A percentile compares a stretch with the other conserved stretches of the same genome.
Evolutionary conservation across 768 basidiomycete genomes (phyloP).

Genomic region (Leccinum uliginosum): DNA sequence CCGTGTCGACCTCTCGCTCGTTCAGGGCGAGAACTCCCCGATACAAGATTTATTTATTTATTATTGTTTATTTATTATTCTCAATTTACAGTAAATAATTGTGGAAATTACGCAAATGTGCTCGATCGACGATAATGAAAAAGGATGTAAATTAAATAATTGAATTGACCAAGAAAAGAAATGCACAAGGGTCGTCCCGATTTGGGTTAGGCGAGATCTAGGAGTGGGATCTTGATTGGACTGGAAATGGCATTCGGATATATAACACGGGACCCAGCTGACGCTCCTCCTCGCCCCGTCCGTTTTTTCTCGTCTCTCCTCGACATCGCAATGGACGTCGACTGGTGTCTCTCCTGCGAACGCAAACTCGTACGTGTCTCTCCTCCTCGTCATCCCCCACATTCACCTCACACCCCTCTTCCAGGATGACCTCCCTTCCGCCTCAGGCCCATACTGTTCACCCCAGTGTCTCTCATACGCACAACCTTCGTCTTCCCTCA

Average conservation of each 20-base stretch:
- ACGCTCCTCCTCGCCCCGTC: conserved; percentile 15
- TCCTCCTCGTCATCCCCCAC: background rate
- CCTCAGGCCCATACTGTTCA: conserved; percentile 51
- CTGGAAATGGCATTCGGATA: conserved; percentile 24
- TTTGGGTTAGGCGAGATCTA: conserved; percentile 19
- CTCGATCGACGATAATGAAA: conserved; percentile 35
- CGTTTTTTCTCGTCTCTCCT: conserved; percentile 11
- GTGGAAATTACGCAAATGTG: conserved; percentile 18
- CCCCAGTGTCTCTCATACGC: conserved; percentile 36
- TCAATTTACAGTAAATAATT: conserved; percentile 5
- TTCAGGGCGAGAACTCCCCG: background rate
- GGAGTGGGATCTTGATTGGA: conserved; percentile 14
- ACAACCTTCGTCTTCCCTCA: conserved; percentile 32
- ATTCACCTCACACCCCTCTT: background rate
- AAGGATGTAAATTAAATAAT: conserved; percentile 31
- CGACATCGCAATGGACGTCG: conserved; percentile 48
- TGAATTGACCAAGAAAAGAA: conserved; percentile 18
- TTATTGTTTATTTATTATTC: conserved; percentile 4
- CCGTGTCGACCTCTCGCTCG: too few relatives aligned
- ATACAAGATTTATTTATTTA: conserved; percentile 3
- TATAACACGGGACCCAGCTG: conserved; percentile 25
- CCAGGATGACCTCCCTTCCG: conserved; percentile 27
- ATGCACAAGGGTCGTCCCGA: conserved; percentile 17
- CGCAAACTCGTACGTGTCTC: conserved; percentile 47
- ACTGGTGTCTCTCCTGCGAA: conserved; percentile 70